A percentile compares a stretch with the other conserved stretches of the same genome.
Evolutionary conservation across 768 basidiomycete genomes (phyloP).

Genomic region (Psilocybe cubensis): DNA sequence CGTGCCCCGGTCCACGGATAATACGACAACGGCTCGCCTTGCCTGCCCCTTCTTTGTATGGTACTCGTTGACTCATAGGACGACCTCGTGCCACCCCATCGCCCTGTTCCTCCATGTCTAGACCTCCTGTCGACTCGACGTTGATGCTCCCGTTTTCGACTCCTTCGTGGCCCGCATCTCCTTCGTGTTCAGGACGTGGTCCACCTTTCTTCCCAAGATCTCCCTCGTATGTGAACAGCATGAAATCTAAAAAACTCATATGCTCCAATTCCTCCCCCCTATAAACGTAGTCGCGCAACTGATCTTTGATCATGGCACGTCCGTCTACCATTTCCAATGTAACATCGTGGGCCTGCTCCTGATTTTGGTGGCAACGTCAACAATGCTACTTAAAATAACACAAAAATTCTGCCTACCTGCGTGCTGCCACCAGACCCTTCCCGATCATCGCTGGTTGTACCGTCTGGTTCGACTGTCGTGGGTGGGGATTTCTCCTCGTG

Average conservation of each 20-base stretch:
- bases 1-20: slow-evolving; percentile 26
- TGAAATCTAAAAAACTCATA: slow-evolving; percentile 20
- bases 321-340: slow-evolving; percentile 5
- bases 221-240: slow-evolving; percentile 25
- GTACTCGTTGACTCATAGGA: slow-evolving; percentile 10
- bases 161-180: not conserved
- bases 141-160: not conserved
- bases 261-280: slow-evolving; percentile 14
- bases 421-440: too few species aligned
- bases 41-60: not conserved
- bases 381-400: too few species aligned
- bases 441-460: too few species aligned
- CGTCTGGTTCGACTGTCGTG: too few species aligned
- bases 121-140: too few species aligned
- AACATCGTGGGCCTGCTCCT: not conserved
- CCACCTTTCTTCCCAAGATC: not conserved
- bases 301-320: slow-evolving; percentile 13
- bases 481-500: too few species aligned
- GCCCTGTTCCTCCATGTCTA: too few species aligned
- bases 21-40: slow-evolving; percentile 18
- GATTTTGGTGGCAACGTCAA: too few species aligned
- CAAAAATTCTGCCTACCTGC: too few species aligned
- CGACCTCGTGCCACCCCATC: slow-evolving; percentile 22
- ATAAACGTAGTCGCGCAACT: slow-evolving; percentile 22
- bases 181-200: not conserved